Percentiles rank a stretch among this genome's conserved stretches.
Conservation (phyloP, 1,284 basidiomycete species). For the Chondrostereum purpureum region DNA sequence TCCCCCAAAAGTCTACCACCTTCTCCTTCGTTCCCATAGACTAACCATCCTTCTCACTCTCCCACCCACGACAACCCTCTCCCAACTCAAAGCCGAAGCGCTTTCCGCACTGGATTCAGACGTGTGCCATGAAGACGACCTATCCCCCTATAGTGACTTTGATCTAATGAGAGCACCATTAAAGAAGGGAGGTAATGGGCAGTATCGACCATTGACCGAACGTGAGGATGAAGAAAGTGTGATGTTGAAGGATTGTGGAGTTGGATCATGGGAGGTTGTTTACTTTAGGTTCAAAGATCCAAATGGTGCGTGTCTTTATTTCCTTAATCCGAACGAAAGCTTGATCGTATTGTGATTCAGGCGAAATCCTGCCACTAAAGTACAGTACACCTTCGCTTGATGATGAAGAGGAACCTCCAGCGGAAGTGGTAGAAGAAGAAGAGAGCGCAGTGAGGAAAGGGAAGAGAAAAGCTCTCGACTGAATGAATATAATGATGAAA, state of each 20-base stretch:
- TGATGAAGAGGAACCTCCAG: constrained; percentile 19
- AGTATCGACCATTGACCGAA: constrained; percentile 51
- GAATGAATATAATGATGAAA: background rate
- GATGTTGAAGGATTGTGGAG: constrained; percentile 38
- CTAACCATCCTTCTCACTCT: constrained; percentile 56
- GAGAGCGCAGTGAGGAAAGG: background rate
- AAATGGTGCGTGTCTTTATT: constrained; percentile 35
- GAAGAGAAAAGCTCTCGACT: background rate
- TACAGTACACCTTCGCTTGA: constrained; percentile 26
- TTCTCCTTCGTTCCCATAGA: constrained; percentile 66
- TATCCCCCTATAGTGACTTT: constrained; percentile 54
- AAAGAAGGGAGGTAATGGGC: constrained; percentile 42
- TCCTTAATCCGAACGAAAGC: constrained; percentile 1
- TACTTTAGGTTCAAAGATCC: constrained; percentile 59
- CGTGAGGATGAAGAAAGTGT: constrained; percentile 32
- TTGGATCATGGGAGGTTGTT: constrained; percentile 57
- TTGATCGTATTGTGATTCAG: constrained; percentile 12
- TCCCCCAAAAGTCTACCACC: constrained; percentile 53
- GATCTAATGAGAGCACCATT: constrained; percentile 52
- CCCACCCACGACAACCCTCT: constrained; percentile 46
- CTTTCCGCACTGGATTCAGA: constrained; percentile 52
- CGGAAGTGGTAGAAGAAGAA: background rate
- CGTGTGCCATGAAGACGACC: constrained; percentile 31
- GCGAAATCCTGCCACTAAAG: constrained; percentile 23
- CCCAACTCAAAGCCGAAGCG: constrained; percentile 53